Evolutionary conservation across 2,329 filamentous ascomycete species (phyloP).

Genomic region (Myriosclerotinia duriaeana): DNA sequence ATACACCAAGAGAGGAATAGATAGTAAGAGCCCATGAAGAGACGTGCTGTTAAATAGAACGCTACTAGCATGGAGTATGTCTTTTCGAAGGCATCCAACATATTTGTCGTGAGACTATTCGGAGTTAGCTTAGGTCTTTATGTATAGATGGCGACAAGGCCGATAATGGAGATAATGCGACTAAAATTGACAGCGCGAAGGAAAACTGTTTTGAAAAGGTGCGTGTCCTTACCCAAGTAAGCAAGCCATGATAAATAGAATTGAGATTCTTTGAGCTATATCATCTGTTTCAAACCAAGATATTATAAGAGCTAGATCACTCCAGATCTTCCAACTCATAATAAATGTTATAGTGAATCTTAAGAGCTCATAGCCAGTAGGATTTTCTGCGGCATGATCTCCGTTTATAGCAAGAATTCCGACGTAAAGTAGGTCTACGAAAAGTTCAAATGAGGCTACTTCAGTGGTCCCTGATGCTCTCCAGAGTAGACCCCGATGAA

Average conservation of each 20-base stretch:
- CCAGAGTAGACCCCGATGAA: constrained; percentile 65
- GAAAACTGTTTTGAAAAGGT: not conserved
- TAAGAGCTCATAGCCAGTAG: constrained; percentile 55
- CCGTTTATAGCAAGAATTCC: constrained; percentile 62
- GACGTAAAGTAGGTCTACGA: constrained; percentile 60
- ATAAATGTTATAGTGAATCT: constrained; percentile 61
- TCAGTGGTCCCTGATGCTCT: constrained; percentile 57
- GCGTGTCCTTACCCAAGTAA: constrained; percentile 50
- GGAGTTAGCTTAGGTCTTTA: constrained; percentile 13
- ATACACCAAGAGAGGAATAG: constrained; percentile 49
- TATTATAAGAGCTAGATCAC: constrained; percentile 56
- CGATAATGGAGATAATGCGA: not conserved
- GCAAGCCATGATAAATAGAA: constrained; percentile 61
- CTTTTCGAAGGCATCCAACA: constrained; percentile 54
- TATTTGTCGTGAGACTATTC: constrained; percentile 58
- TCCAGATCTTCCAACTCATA: constrained; percentile 61
- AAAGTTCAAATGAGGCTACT: constrained; percentile 63
- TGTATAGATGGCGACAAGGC: not conserved
- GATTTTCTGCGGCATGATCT: constrained; percentile 57
- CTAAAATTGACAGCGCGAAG: not conserved
- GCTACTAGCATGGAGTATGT: constrained; percentile 60
- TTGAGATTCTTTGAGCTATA: constrained; percentile 56
- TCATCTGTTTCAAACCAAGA: constrained; percentile 63
- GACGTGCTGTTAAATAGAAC: constrained; percentile 59
- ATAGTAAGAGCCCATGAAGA: constrained; percentile 54